Base-by-base conservation (phyloP, 345 rosid species). In the Pistacia vera region DNA sequence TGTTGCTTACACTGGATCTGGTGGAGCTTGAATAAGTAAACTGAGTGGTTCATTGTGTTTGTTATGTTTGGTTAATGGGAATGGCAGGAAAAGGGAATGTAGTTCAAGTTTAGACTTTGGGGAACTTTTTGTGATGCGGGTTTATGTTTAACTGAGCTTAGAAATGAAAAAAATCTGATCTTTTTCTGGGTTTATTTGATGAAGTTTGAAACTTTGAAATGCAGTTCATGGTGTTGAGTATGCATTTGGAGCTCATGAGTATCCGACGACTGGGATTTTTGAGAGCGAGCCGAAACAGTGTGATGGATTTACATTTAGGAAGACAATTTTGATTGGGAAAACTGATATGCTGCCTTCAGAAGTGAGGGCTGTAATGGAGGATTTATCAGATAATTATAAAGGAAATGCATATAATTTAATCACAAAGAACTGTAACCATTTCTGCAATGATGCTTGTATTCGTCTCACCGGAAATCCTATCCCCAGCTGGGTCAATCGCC, bases 191-290 rank as follows among this genome's bases (percentile, higher is more conserved):
- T 8, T 13, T 16, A 28, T 48, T 8, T 22, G 28, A 16, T 54
- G 6, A 54, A 8, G 20, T 57, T 4, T 33, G 25, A 44, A 22
- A 9, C 46, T 41, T 41, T 62, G 52, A n/a, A 7, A 0, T 88
- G 81, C 85, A 97, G 99, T 94, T 85, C 92, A 97, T 79, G 98
- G 93, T 10, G 79, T 92, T 61, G 99, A 96, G 86, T 94, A 94
- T 82, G 98, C 99, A 4, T 96, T 84, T 72, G 99, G 99, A 73
- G 98, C 99, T 71, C 99, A 97, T 62, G 98, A 97, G 75, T 90
- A 86, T 80, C 90, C 97, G 52, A 88, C 98, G 6, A 97, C 95
- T 1, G 99, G 99, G 9, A 97, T 97, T 30, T 97, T 94, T 58
- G 99, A 97, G 80, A 97, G 88, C 6, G 92, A 91, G 61, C 99